Evolutionary conservation across 108 stramenopile genomes (phyloP).

Genomic region (Chaetoceros muelleri): DNA sequence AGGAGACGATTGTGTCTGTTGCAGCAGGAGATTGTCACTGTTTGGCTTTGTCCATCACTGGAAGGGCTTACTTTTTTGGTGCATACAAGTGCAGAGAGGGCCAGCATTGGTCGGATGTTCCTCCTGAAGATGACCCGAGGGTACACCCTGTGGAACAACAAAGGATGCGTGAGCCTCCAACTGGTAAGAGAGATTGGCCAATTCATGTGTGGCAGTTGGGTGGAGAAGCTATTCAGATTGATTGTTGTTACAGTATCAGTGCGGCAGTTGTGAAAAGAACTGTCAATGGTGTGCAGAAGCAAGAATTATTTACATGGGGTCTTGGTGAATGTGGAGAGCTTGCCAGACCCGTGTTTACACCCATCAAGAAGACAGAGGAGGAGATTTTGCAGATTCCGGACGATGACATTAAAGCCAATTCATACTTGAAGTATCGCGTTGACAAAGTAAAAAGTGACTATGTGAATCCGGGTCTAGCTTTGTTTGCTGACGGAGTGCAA

Average conservation of each 20-base stretch:
- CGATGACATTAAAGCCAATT: background rate
- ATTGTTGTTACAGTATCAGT: background rate
- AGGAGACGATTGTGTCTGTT: constrained; percentile 42
- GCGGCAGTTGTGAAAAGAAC: background rate
- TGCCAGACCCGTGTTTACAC: background rate
- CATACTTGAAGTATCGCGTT: background rate
- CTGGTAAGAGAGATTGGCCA: background rate
- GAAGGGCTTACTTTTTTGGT: constrained; percentile 57
- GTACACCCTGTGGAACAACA: background rate
- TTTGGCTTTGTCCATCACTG: constrained; percentile 45
- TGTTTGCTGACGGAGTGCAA: constrained; percentile 11
- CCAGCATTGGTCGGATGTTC: background rate
- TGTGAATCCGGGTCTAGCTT: constrained; percentile 39
- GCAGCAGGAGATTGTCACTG: constrained; percentile 70
- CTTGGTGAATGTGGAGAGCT: background rate
- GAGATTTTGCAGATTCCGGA: constrained; percentile 15
- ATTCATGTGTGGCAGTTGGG: background rate
- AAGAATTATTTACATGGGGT: background rate
- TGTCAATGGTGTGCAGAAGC: background rate
- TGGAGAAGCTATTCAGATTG: background rate
- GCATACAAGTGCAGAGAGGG: constrained; percentile 54
- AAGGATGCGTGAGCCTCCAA: background rate
- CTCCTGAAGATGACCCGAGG: background rate
- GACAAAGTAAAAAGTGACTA: constrained; percentile 26
- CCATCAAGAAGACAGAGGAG: background rate